Evolutionary conservation across 345 rosid genomes (phyloP).

Genomic region (Populus euphratica): DNA sequence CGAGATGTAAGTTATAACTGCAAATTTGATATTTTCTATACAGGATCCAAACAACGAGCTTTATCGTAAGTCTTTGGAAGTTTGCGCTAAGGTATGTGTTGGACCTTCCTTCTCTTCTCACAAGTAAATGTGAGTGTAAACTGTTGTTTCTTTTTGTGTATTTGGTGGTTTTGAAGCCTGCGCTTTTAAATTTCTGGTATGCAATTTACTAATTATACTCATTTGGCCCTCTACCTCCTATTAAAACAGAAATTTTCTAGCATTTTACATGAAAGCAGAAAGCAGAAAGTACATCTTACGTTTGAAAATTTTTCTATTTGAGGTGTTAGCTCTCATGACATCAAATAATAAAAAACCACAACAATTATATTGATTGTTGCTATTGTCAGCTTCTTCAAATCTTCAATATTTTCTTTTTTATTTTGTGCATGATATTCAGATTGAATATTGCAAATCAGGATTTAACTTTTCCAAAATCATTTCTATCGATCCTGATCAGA

Average conservation of each 20-base stretch:
- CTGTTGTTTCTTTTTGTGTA: neutral
- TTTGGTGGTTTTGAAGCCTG: neutral
- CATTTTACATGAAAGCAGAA: neutral
- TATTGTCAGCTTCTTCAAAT: neutral
- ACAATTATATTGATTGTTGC: neutral
- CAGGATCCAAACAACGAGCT: conserved; percentile 25
- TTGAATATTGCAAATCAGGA: neutral
- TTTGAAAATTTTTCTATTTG: neutral
- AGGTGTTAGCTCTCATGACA: neutral
- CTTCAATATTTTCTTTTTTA: neutral
- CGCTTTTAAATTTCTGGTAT: neutral
- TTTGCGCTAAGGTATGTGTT: conserved; percentile 15
- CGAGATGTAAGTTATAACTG: neutral
- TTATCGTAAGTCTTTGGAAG: conserved; percentile 24
- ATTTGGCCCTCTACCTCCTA: neutral
- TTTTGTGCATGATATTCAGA: neutral
- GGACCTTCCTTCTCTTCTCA: neutral
- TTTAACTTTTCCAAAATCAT: neutral
- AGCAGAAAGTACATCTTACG: neutral
- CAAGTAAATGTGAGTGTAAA: neutral
- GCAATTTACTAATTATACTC: neutral
- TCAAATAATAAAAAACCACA: neutral
- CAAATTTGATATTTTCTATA: neutral
- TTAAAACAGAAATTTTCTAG: neutral
- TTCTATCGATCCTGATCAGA: neutral